A percentile compares a stretch with the other conserved stretches of the same genome.
Conservation (phyloP, 805 yeast species). For the Torulaspora gathmanii region DNA sequence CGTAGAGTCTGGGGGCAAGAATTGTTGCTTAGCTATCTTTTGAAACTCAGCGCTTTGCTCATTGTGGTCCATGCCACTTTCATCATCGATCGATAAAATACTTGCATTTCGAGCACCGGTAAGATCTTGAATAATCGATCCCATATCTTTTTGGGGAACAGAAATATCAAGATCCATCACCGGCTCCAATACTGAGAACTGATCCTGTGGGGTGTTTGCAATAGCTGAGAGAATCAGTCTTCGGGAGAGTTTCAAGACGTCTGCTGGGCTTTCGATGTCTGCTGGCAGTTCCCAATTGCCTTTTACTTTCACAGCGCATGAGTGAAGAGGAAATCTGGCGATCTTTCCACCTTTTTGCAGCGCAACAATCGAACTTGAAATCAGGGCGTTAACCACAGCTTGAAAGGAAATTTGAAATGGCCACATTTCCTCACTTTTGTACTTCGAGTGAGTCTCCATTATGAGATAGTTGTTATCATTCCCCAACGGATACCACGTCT, state of each 20-base stretch:
- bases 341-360: slow-evolving; percentile 64
- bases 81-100: slow-evolving; percentile 69
- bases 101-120: slow-evolving; percentile 72
- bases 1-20: slow-evolving; percentile 75
- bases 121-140: slow-evolving; percentile 79
- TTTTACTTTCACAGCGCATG: slow-evolving; percentile 51
- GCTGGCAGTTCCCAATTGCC: slow-evolving; percentile 48
- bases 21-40: slow-evolving; percentile 56
- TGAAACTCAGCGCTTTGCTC: slow-evolving; percentile 45
- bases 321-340: slow-evolving; percentile 47
- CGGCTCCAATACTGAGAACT: slow-evolving; percentile 73
- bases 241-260: slow-evolving; percentile 45
- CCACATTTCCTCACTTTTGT: slow-evolving; percentile 42
- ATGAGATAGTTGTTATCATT: slow-evolving; percentile 36
- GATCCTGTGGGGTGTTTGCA: slow-evolving; percentile 14
- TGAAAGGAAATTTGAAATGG: slow-evolving; percentile 45
- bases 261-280: slow-evolving; percentile 40
- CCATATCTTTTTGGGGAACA: slow-evolving; percentile 67
- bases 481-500: slow-evolving; percentile 28
- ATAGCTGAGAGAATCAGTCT: slow-evolving; percentile 42
- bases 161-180: slow-evolving; percentile 70
- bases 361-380: slow-evolving; percentile 56
- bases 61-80: slow-evolving; percentile 27
- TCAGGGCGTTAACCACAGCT: slow-evolving; percentile 48
- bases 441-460: slow-evolving; percentile 28